A percentile compares a stretch with the other conserved stretches of the same genome.
phyloP scores from a whole-genome alignment of 75 land plant species.

The Sequoia sempervirens region DNA sequence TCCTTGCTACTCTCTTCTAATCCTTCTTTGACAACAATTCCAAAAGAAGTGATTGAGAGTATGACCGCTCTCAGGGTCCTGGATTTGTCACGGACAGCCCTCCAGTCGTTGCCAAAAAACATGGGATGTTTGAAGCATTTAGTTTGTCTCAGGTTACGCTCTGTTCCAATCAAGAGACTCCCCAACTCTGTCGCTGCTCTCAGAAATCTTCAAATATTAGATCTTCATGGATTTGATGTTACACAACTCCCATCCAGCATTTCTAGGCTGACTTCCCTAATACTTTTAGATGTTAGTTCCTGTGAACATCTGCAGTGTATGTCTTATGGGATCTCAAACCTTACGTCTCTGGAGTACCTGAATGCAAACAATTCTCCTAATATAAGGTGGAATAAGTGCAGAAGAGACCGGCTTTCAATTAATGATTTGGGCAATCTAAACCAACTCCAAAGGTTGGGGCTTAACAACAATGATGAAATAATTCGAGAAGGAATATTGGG shows the following conservation, averaged over 20 bases:
- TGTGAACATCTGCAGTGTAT: neutral
- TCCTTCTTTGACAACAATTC: neutral
- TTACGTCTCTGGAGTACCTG: neutral
- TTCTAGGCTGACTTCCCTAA: neutral
- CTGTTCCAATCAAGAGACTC: neutral
- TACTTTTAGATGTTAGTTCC: neutral
- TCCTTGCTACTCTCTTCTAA: neutral
- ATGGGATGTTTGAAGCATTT: neutral
- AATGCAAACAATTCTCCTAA: neutral
- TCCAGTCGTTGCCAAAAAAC: neutral
- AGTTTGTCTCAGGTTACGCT: neutral
- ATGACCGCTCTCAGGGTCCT: neutral
- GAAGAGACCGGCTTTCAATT: neutral
- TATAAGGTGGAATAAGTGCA: neutral
- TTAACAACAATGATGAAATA: neutral
- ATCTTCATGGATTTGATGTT: neutral
- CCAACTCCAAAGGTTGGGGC: neutral
- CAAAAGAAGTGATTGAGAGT: neutral
- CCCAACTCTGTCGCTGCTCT: neutral
- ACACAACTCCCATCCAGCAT: neutral
- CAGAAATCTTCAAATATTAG: neutral
- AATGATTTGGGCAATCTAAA: neutral
- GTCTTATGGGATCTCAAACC: neutral
- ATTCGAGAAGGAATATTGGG: neutral
- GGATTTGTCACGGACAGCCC: neutral